Evolutionary conservation across 2,329 filamentous ascomycete species (phyloP).

Genomic region (Verruconis gallopava): DNA sequence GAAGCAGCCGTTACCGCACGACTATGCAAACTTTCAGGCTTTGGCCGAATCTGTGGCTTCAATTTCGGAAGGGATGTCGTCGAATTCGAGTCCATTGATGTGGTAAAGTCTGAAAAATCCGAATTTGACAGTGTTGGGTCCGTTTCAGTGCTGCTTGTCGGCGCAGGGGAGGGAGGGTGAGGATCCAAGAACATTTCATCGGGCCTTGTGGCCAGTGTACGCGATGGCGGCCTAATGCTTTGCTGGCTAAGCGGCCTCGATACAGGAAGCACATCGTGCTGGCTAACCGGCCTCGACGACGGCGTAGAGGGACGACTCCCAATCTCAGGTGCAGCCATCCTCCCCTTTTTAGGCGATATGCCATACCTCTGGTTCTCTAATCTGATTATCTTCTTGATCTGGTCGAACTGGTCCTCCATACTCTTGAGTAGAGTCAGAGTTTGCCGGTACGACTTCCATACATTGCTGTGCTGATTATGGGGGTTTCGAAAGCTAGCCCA

Average conservation of each 20-base stretch:
- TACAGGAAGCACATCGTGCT: neutral
- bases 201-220: no score
- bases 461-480: constrained; percentile 2
- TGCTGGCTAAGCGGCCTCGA: constrained; percentile 6
- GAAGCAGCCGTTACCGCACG: neutral
- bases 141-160: no score
- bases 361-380: constrained; percentile 45
- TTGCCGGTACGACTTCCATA: constrained; percentile 11
- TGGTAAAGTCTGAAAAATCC: neutral
- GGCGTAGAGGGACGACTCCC: no score
- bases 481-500: constrained; percentile 42
- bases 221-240: no score
- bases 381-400: constrained; percentile 37
- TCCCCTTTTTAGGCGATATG: constrained; percentile 21
- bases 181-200: constrained; percentile 6
- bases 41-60: constrained; percentile 6
- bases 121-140: no score
- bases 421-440: constrained; percentile 19
- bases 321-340: neutral
- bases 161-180: no score
- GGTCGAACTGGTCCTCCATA: constrained; percentile 30
- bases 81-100: neutral
- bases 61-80: neutral
- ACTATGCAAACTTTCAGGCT: constrained; percentile 1
- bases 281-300: constrained; percentile 4